Base-by-base conservation (phyloP, 2,329 filamentous ascomycete genomes). In the Cephalotrichum gorgonifer region DNA sequence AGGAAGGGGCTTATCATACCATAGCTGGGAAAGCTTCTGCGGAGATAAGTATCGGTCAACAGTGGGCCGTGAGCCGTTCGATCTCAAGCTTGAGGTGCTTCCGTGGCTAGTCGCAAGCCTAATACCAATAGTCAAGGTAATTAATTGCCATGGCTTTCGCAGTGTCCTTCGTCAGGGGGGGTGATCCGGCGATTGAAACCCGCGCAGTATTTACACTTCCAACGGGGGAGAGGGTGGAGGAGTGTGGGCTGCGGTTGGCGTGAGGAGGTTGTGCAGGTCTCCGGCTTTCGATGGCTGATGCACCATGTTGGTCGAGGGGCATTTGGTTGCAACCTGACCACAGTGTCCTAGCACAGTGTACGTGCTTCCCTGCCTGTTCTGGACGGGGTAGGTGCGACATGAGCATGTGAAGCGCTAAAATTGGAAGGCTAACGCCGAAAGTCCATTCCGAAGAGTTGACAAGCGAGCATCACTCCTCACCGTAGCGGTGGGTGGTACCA, bases 111-210 rank as follows among this genome's bases (percentile, higher is more conserved):
- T 30, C 20, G 27, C 30, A n/a, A 31, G 12, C 7, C 11, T 17
- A n/a, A 25, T 7, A 17, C 11, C 44, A 30, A 27, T 41, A 47
- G 15, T 17, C 33, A 27, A 23, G 14, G 33, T 17, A 38, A 14
- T 33, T 31, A 39, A 47, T 27, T 47, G 33, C 45, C 45, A 47
- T 47, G 45, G 33, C 45, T 39, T 26, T 14, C 20, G 43, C 9
- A 23, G 12, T 25, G 31, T 23, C 17, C 17, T 23, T 20, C 28
- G 11, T 35, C 11, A 9, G 17, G 27, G 39, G 20, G 26, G 17
- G 23, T 20, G 30, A 26, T 39, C 8, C 17, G 25, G 25, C 9
- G 31, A 27, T 17, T n/a, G 20, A n/a, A 43, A 25, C 20, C 22
- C 31, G 27, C 11, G 22, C n/a, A n/a, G 22, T 15, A 26, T 43